Conservation (phyloP, 2,329 filamentous ascomycete genomes). For the Fonsecaea pedrosoi region DNA sequence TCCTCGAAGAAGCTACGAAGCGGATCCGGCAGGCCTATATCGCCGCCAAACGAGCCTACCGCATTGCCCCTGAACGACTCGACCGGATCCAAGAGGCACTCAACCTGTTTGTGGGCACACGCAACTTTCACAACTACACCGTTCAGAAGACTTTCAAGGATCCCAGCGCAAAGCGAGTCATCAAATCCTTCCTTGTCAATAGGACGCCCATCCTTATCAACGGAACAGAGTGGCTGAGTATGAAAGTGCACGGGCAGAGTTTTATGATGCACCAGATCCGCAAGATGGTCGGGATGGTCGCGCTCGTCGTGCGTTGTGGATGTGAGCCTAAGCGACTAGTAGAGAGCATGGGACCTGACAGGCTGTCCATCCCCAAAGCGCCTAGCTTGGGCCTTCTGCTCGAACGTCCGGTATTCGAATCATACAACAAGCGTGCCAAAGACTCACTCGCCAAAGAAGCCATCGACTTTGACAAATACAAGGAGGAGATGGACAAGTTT, state of each 20-base stretch:
- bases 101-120: conserved; percentile 78
- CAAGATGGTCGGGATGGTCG: conserved; percentile 96
- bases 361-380: conserved; percentile 91
- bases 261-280: conserved; percentile 99
- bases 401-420: conserved; percentile 89
- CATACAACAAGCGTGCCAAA: conserved; percentile 78
- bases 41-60: conserved; percentile 81
- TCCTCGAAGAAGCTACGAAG: conserved; percentile 71
- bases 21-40: conserved; percentile 83
- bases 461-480: conserved; percentile 79
- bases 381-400: conserved; percentile 86
- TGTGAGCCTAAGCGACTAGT: conserved; percentile 73
- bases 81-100: conserved; percentile 77
- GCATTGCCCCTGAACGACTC: conserved; percentile 74
- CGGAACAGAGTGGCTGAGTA: conserved; percentile 91
- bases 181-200: conserved; percentile 88
- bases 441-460: conserved; percentile 68
- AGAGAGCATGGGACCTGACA: conserved; percentile 73
- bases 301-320: conserved; percentile 82
- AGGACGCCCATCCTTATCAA: conserved; percentile 79
- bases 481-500: conserved; percentile 82
- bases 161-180: conserved; percentile 83
- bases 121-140: conserved; percentile 97
- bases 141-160: conserved; percentile 84
- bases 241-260: conserved; percentile 95